These are phyloP conservation scores for Pestalotiopsis sp. DNA, from an alignment of 2,329 filamentous ascomycete species.

Conservation along the genomic window DNA sequence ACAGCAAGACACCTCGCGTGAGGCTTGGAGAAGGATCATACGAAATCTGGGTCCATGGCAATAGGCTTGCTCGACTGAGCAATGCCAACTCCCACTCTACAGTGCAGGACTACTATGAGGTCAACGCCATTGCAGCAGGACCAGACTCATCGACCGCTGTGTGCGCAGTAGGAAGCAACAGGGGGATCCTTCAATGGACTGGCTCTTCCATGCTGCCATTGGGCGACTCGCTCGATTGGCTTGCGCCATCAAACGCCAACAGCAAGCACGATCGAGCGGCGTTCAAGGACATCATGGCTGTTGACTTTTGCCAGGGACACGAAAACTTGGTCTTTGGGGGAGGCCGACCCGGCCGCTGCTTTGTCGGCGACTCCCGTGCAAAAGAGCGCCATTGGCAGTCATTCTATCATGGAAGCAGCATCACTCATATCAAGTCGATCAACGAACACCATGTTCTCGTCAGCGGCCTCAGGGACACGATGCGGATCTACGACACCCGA, in stretches of 20 bases:
- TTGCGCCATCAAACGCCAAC: conserved; percentile 20
- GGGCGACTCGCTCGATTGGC: conserved; percentile 32
- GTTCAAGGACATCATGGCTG: conserved; percentile 43
- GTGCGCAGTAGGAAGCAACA: conserved; percentile 49
- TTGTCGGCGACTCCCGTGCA: conserved; percentile 45
- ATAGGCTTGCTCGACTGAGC: no score
- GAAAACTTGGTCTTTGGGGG: conserved; percentile 51
- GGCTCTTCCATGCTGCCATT: conserved; percentile 15
- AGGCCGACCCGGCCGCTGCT: conserved; percentile 47
- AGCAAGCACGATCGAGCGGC: conserved; percentile 7
- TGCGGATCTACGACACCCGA: conserved; percentile 59
- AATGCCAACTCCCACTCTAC: no score
- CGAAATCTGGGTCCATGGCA: neutral
- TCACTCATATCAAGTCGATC: conserved; percentile 51
- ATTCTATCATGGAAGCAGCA: conserved; percentile 37
- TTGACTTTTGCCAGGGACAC: conserved; percentile 46
- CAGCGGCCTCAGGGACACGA: conserved; percentile 47
- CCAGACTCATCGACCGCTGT: conserved; percentile 34
- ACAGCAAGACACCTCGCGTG: conserved; percentile 5
- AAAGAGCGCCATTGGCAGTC: conserved; percentile 16
- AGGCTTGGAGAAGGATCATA: neutral
- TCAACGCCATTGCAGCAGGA: conserved; percentile 36
- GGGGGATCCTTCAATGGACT: conserved; percentile 43
- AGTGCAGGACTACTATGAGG: conserved; percentile 31
- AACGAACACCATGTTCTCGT: conserved; percentile 52